Evolutionary conservation across 306 rosid species (phyloP).

Genomic region (Psophocarpus tetragonolobus): DNA sequence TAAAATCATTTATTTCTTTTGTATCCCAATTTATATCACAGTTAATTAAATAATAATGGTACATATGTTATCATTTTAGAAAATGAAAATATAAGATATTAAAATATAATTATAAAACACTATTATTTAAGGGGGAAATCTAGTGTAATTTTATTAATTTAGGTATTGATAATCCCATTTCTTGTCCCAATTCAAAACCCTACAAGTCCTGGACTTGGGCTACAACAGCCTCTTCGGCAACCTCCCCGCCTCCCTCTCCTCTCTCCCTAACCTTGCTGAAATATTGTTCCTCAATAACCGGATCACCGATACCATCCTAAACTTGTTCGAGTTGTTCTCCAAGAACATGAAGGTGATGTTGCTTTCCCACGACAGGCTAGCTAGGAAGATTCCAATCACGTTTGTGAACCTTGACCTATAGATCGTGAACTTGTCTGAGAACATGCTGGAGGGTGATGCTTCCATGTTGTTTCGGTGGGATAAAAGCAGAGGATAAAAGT

Average conservation of each 20-base stretch:
- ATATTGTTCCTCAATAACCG: slow-evolving; percentile 23
- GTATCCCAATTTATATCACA: no score
- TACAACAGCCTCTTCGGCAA: slow-evolving; percentile 32
- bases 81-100: no score
- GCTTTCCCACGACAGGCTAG: slow-evolving; percentile 5
- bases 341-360: no score
- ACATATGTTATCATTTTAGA: no score
- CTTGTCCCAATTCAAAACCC: slow-evolving; percentile 26
- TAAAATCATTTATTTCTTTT: no score
- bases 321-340: slow-evolving; percentile 27
- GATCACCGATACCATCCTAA: slow-evolving; percentile 27
- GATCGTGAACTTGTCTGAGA: slow-evolving; percentile 18
- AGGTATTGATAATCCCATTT: no score
- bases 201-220: slow-evolving; percentile 23
- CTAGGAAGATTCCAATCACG: slow-evolving; percentile 35
- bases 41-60: no score
- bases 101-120: no score
- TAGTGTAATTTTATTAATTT: no score
- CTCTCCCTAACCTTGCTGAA: slow-evolving; percentile 34
- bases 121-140: no score
- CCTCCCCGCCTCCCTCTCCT: slow-evolving; percentile 18
- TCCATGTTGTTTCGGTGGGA: slow-evolving; percentile 30
- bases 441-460: slow-evolving; percentile 38
- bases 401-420: slow-evolving; percentile 22
- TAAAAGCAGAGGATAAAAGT: slow-evolving; percentile 17